These are phyloP conservation scores for Wickerhamomyces xylosicus DNA, from an alignment of 805 yeast genomes.

Conservation along the genomic window DNA sequence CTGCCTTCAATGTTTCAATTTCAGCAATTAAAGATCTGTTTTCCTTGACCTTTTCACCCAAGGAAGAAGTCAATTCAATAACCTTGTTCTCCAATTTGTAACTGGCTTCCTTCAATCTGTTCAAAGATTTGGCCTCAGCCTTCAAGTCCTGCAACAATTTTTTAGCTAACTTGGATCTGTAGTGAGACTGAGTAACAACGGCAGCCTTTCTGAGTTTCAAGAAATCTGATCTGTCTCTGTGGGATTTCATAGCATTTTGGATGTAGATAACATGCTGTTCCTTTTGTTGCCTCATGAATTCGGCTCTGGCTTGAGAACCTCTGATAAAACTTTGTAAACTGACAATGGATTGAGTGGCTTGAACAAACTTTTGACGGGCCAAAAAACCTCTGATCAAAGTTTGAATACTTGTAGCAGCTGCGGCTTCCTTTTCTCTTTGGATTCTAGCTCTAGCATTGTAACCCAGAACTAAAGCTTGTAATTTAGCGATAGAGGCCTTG, in stretches of 20 bases:
- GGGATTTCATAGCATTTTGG: constrained; percentile 69
- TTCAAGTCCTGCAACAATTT: constrained; percentile 53
- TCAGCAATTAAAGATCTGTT: constrained; percentile 62
- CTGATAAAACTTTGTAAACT: constrained; percentile 42
- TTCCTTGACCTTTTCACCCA: constrained; percentile 72
- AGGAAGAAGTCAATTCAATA: constrained; percentile 83
- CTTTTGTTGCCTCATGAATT: constrained; percentile 37
- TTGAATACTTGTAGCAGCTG: constrained; percentile 66
- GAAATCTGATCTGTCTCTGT: constrained; percentile 45
- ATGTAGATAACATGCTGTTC: constrained; percentile 57
- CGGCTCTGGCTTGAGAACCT: constrained; percentile 41
- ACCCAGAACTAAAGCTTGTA: constrained; percentile 64
- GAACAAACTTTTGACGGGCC: constrained; percentile 29
- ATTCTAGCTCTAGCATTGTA: constrained; percentile 43
- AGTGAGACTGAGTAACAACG: constrained; percentile 63
- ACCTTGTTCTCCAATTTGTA: constrained; percentile 94
- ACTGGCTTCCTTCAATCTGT: constrained; percentile 83
- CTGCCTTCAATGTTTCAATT: constrained; percentile 38
- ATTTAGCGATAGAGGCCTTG: constrained; percentile 38
- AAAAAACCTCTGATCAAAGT: constrained; percentile 47
- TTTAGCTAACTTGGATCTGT: constrained; percentile 69
- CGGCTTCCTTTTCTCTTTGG: constrained; percentile 41
- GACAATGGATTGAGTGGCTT: constrained; percentile 22
- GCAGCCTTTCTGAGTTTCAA: constrained; percentile 40
- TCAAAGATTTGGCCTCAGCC: constrained; percentile 87